A percentile compares a stretch with the other conserved stretches of the same genome.
Conservation (phyloP, 1,284 basidiomycete species). For the Apiotrichum sp. region DNA sequence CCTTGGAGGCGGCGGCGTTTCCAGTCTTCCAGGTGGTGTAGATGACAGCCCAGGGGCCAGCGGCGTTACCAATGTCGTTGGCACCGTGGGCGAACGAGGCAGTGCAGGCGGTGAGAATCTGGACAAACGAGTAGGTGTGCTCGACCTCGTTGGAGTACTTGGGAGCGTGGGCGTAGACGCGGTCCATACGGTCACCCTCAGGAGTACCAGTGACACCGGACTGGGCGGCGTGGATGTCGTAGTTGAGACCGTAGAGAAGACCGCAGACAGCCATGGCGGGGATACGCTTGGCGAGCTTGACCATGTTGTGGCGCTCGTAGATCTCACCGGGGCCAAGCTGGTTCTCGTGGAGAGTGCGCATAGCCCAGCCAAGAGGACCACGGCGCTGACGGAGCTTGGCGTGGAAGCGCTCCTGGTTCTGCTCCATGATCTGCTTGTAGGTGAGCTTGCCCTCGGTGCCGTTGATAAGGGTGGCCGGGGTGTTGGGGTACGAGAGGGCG, state of each 20-base stretch:
- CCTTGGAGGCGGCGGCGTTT: conserved; percentile 34
- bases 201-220: conserved; percentile 40
- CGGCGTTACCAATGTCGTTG: conserved; percentile 47
- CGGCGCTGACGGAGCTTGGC: conserved; percentile 27
- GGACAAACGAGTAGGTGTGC: conserved; percentile 50
- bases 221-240: conserved; percentile 46
- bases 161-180: conserved; percentile 22
- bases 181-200: conserved; percentile 43
- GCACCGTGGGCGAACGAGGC: conserved; percentile 50
- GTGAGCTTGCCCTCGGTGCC: conserved; percentile 6
- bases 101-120: conserved; percentile 50
- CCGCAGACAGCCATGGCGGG: conserved; percentile 27
- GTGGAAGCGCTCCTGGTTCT: conserved; percentile 25
- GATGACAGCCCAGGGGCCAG: conserved; percentile 49
- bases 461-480: not conserved
- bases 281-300: conserved; percentile 24
- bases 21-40: conserved; percentile 45
- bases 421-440: conserved; percentile 25
- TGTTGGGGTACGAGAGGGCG: conserved; percentile 10
- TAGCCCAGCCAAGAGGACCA: conserved; percentile 37
- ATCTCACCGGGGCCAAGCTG: conserved; percentile 30
- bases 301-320: conserved; percentile 33
- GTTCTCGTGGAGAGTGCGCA: conserved; percentile 35
- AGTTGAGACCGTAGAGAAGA: conserved; percentile 33
- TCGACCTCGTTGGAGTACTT: conserved; percentile 50